A percentile compares a stretch with the other conserved stretches of the same genome.
phyloP scores from a whole-genome alignment of 2,329 filamentous ascomycete species.

The Bipolaris bicolor region DNA sequence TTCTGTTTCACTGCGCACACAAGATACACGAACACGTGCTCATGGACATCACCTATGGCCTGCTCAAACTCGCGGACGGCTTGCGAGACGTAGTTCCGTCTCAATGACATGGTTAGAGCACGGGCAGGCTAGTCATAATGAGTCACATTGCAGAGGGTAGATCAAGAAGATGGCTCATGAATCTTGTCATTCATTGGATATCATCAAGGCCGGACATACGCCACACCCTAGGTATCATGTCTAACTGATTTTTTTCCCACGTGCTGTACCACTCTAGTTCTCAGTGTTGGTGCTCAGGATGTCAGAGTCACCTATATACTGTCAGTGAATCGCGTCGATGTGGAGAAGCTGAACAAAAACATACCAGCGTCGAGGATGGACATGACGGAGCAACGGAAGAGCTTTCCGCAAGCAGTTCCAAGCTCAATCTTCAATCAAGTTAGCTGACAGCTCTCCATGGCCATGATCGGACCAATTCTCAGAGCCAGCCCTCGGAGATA shows the following conservation, averaged over 20 bases:
- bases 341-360: conserved; percentile 13
- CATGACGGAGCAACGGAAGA: conserved; percentile 98
- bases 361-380: conserved; percentile 88
- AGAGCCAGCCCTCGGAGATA: conserved; percentile 67
- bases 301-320: conserved; percentile 72
- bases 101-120: neutral
- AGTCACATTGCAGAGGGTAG: conserved; percentile 15
- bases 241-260: conserved; percentile 20
- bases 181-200: conserved; percentile 38
- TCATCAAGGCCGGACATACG: conserved; percentile 29
- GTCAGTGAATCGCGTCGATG: conserved; percentile 19
- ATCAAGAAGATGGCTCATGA: conserved; percentile 26
- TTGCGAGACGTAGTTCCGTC: neutral
- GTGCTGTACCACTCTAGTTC: conserved; percentile 39
- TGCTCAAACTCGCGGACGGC: neutral
- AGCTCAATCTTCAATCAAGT: conserved; percentile 84
- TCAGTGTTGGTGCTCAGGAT: conserved; percentile 78
- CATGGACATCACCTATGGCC: neutral
- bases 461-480: conserved; percentile 82
- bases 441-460: conserved; percentile 86
- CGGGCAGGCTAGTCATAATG: neutral
- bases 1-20: neutral
- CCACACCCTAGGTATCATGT: conserved; percentile 35
- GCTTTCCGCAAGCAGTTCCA: conserved; percentile 97
- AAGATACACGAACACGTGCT: neutral